phyloP scores from a whole-genome alignment of 306 rosid genomes.

The Cyamopsis tetragonoloba region DNA sequence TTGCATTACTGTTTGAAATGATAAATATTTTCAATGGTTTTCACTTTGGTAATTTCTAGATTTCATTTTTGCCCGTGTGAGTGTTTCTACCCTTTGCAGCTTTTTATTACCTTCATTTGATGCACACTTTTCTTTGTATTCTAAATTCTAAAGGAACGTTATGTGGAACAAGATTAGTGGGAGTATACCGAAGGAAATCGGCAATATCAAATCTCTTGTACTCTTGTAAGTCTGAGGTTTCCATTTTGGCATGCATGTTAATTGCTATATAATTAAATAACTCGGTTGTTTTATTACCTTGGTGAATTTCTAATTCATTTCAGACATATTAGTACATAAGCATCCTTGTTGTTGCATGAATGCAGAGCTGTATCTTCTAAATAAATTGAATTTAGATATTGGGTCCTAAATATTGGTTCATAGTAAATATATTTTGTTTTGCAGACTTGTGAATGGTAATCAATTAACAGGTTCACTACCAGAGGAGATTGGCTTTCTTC shows the following conservation, averaged over 20 bases:
- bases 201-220: slow-evolving; percentile 57
- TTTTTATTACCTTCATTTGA: slow-evolving; percentile 32
- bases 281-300: background rate
- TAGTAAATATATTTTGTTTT: background rate
- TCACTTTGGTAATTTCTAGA: background rate
- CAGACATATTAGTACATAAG: background rate
- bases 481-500: slow-evolving; percentile 77
- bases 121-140: slow-evolving; percentile 18
- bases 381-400: background rate
- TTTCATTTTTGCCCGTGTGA: background rate
- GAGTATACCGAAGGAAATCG: slow-evolving; percentile 79
- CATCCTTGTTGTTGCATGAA: slow-evolving; percentile 12
- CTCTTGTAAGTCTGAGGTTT: slow-evolving; percentile 70
- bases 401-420: slow-evolving; percentile 1
- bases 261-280: slow-evolving; percentile 2
- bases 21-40: background rate
- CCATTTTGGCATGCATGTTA: background rate
- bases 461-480: slow-evolving; percentile 72
- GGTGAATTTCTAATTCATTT: background rate
- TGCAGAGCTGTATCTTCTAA: slow-evolving; percentile 7
- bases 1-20: background rate
- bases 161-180: slow-evolving; percentile 90
- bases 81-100: slow-evolving; percentile 11
- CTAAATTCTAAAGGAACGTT: slow-evolving; percentile 63
- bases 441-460: slow-evolving; percentile 87